These are phyloP conservation scores for Trichoderma orchidacearum DNA, from an alignment of 495 filamentous ascomycete genomes.

Conservation along the genomic window DNA sequence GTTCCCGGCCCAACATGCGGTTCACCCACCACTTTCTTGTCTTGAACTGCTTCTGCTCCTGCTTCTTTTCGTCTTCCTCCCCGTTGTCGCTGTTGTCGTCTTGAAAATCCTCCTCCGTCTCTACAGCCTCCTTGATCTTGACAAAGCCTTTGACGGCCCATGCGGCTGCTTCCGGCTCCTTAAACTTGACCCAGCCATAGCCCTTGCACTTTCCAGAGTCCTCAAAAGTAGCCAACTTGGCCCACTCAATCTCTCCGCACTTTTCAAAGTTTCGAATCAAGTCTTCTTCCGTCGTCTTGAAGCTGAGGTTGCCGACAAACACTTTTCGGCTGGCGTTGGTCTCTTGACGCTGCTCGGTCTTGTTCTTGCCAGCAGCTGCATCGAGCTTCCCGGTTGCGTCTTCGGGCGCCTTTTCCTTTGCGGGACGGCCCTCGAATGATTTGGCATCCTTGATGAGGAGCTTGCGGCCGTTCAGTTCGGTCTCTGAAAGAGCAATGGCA, in stretches of 20 bases:
- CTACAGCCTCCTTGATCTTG: constrained; percentile 41
- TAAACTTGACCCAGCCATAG: constrained; percentile 88
- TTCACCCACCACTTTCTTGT: constrained; percentile 72
- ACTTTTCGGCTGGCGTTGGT: constrained; percentile 56
- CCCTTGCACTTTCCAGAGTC: constrained; percentile 97
- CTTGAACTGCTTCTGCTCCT: constrained; percentile 36
- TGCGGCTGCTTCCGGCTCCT: constrained; percentile 56
- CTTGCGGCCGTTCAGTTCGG: constrained; percentile 55
- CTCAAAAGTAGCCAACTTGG: constrained; percentile 88
- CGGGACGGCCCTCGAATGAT: constrained; percentile 64
- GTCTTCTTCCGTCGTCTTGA: constrained; percentile 69
- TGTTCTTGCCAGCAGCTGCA: background rate
- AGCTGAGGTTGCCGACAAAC: constrained; percentile 86
- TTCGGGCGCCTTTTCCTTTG: constrained; percentile 32
- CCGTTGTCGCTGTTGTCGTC: constrained; percentile 34
- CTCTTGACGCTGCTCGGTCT: constrained; percentile 22
- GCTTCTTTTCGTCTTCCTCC: constrained; percentile 17
- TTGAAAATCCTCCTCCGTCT: constrained; percentile 42
- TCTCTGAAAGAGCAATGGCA: constrained; percentile 69
- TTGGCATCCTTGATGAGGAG: constrained; percentile 87
- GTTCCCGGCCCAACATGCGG: constrained; percentile 55
- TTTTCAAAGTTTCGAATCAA: constrained; percentile 64
- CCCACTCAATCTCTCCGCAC: constrained; percentile 65
- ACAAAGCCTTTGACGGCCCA: constrained; percentile 75
- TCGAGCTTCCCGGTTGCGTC: constrained; percentile 7